Evolutionary conservation across 495 filamentous ascomycete species (phyloP).

Genomic region (Massariosphaeria phaeospora): DNA sequence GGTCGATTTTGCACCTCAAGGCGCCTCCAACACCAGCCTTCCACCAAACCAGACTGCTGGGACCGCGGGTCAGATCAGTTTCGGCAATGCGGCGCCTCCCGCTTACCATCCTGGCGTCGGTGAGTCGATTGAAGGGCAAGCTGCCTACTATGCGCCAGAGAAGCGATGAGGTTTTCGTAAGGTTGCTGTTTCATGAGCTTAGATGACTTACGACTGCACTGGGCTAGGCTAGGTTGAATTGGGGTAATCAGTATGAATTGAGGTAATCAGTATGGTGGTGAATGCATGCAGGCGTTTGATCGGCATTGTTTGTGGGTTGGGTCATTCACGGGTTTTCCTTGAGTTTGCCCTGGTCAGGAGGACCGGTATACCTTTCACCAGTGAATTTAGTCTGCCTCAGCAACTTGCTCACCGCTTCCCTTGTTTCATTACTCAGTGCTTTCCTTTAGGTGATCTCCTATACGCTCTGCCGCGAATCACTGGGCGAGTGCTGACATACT

Average conservation of each 20-base stretch:
- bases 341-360: not conserved
- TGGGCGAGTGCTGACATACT: no score
- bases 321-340: not conserved
- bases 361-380: not conserved
- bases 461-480: not conserved
- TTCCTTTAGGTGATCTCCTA: no score
- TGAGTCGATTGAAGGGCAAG: constrained; percentile 29
- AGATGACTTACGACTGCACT: not conserved
- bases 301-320: not conserved
- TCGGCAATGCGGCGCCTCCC: constrained; percentile 35
- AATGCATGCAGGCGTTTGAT: not conserved
- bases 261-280: not conserved
- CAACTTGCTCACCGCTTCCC: no score
- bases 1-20: constrained; percentile 23
- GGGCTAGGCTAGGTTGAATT: not conserved
- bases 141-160: constrained; percentile 24
- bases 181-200: not conserved
- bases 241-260: not conserved
- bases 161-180: constrained; percentile 22
- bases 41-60: constrained; percentile 20
- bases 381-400: not conserved
- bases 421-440: no score
- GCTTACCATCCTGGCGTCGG: constrained; percentile 31
- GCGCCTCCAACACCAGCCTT: constrained; percentile 21
- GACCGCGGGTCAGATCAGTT: constrained; percentile 31